A percentile compares a stretch with the other conserved stretches of the same genome.
Evolutionary conservation across 768 basidiomycete genomes (phyloP).

Genomic region (Suillus variegatus): DNA sequence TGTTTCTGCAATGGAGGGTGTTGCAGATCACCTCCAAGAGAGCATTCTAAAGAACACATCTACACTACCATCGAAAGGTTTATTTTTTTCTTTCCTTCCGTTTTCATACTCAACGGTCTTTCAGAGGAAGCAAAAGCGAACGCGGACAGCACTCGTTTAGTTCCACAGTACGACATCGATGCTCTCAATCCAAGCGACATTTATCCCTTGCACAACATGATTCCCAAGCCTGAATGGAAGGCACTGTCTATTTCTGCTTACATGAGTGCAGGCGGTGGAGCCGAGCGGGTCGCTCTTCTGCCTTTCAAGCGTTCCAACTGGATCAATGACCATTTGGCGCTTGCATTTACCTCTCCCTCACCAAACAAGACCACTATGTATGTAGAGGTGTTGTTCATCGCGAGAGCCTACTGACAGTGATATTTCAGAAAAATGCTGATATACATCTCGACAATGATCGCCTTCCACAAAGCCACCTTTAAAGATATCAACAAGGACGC

Average conservation of each 20-base stretch:
- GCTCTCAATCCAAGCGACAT: constrained; percentile 73
- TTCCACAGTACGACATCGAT: constrained; percentile 70
- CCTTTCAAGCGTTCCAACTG: constrained; percentile 66
- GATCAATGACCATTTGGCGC: constrained; percentile 66
- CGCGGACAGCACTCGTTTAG: constrained; percentile 65
- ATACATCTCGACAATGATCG: constrained; percentile 83
- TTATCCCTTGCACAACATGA: constrained; percentile 73
- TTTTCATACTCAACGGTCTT: constrained; percentile 5
- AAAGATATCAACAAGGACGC: constrained; percentile 49
- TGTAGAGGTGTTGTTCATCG: constrained; percentile 25
- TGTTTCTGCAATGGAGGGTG: constrained; percentile 82
- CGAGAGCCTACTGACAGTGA: constrained; percentile 9
- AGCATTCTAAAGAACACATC: constrained; percentile 75
- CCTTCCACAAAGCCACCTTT: constrained; percentile 53
- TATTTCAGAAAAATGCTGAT: constrained; percentile 66
- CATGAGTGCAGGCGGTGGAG: constrained; percentile 47
- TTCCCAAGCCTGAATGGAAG: constrained; percentile 81
- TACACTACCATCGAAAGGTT: constrained; percentile 70
- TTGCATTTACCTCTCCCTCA: constrained; percentile 40
- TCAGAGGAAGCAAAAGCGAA: constrained; percentile 68
- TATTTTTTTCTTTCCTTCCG: constrained; percentile 21
- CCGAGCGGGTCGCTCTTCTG: constrained; percentile 56
- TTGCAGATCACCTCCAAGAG: constrained; percentile 79
- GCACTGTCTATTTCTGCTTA: constrained; percentile 60
- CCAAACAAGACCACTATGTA: constrained; percentile 66